Conservation (phyloP, 768 basidiomycete genomes). For the Boletus rufocinnamomeus region DNA sequence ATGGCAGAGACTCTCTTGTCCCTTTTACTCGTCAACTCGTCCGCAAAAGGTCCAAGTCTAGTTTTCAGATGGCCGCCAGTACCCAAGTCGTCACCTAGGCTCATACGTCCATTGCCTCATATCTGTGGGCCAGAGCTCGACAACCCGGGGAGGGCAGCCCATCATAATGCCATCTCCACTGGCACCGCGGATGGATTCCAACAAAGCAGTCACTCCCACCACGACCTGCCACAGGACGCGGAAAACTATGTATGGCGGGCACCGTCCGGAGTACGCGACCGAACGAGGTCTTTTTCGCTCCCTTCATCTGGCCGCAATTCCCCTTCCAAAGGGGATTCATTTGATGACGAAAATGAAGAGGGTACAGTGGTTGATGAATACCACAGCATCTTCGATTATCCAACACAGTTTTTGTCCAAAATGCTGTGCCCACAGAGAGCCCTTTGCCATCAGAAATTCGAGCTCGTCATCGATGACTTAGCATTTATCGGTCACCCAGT, state of each 20-base stretch:
- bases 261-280: constrained; percentile 48
- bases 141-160: constrained; percentile 73
- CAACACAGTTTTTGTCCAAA: constrained; percentile 76
- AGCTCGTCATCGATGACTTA: constrained; percentile 87
- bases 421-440: constrained; percentile 76
- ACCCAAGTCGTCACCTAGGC: constrained; percentile 62
- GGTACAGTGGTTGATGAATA: constrained; percentile 51
- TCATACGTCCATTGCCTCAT: constrained; percentile 69
- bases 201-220: background rate
- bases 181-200: constrained; percentile 24
- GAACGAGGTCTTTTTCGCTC: constrained; percentile 54
- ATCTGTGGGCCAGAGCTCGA: constrained; percentile 52
- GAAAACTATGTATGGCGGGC: constrained; percentile 67
- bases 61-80: constrained; percentile 86
- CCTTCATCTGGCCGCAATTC: constrained; percentile 54
- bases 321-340: constrained; percentile 47
- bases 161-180: constrained; percentile 42
- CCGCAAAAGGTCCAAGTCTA: constrained; percentile 75
- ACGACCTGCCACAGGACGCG: constrained; percentile 25
- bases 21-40: constrained; percentile 80
- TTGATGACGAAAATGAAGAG: constrained; percentile 36
- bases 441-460: constrained; percentile 93
- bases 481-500: constrained; percentile 96
- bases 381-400: constrained; percentile 75
- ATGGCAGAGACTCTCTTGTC: constrained; percentile 74